These are phyloP conservation scores for Penicillium waksmanii DNA, from an alignment of 495 filamentous ascomycete genomes.

Conservation along the genomic window DNA sequence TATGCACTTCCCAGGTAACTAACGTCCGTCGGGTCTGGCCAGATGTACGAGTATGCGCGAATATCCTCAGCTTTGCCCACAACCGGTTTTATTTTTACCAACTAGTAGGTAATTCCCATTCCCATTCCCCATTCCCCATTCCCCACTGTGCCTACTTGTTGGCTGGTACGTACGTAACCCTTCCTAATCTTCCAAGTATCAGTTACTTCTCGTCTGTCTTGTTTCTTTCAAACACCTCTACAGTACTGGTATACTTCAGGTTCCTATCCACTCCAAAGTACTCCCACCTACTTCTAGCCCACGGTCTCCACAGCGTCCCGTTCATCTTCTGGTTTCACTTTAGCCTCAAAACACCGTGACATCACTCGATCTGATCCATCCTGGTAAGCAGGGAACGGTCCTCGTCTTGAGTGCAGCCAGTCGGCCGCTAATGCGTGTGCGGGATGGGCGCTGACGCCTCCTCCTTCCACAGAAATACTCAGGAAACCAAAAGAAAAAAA, in stretches of 20 bases:
- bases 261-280: background rate
- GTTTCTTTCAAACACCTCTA: background rate
- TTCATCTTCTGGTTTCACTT: background rate
- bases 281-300: background rate
- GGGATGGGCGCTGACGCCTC: constrained; percentile 20
- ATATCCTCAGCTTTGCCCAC: constrained; percentile 10
- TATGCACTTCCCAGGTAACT: background rate
- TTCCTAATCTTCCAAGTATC: background rate
- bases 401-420: constrained; percentile 10
- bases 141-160: background rate
- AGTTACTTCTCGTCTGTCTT: background rate
- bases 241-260: background rate
- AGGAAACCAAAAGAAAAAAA: background rate
- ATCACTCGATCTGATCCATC: constrained; percentile 15
- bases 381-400: constrained; percentile 10
- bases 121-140: background rate
- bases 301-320: background rate
- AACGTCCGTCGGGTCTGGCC: background rate
- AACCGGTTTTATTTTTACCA: constrained; percentile 10
- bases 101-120: background rate
- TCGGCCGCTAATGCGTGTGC: constrained; percentile 24
- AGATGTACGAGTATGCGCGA: background rate
- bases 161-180: background rate
- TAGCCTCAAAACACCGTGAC: constrained; percentile 11
- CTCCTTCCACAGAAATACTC: background rate